phyloP scores from a whole-genome alignment of 768 basidiomycete genomes.

The Leucosporidium yakuticum region DNA sequence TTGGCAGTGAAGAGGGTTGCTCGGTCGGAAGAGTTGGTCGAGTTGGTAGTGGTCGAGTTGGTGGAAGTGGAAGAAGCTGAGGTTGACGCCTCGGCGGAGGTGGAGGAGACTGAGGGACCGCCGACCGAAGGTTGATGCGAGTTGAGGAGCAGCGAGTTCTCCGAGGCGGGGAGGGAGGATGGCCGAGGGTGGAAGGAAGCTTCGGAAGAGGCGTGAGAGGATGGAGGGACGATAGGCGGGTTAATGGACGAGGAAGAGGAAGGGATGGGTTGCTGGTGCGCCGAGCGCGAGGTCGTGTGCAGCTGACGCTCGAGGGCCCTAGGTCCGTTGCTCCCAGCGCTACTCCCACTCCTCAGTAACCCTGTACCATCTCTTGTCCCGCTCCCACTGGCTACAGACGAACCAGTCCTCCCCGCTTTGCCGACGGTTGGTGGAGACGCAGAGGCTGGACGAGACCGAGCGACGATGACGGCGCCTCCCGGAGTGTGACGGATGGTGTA shows the following conservation, averaged over 20 bases:
- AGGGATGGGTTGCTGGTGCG: constrained; percentile 11
- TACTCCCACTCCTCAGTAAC: no score
- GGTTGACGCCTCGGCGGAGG: constrained; percentile 43
- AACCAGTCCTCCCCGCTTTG: neutral
- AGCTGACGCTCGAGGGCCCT: no score
- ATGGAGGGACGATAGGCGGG: neutral
- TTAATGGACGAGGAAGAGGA: neutral
- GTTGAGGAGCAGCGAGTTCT: neutral
- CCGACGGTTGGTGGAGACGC: neutral
- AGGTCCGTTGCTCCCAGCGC: no score
- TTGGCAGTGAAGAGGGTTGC: constrained; percentile 35
- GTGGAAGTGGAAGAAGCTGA: constrained; percentile 42
- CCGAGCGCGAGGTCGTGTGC: neutral
- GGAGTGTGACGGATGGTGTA: neutral
- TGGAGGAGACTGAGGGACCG: constrained; percentile 39
- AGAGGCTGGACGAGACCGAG: neutral
- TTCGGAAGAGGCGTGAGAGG: neutral
- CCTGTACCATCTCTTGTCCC: no score
- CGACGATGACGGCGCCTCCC: neutral
- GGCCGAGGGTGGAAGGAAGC: constrained; percentile 3
- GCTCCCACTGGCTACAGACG: no score
- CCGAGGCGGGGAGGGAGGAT: neutral
- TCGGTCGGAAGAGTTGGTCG: constrained; percentile 39
- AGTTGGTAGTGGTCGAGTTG: constrained; percentile 38
- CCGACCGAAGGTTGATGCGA: constrained; percentile 7